Evolutionary conservation across 1,284 basidiomycete genomes (phyloP), one percentile per base, ranked within the genome.

Genomic region (Trametes hirsuta): DNA sequence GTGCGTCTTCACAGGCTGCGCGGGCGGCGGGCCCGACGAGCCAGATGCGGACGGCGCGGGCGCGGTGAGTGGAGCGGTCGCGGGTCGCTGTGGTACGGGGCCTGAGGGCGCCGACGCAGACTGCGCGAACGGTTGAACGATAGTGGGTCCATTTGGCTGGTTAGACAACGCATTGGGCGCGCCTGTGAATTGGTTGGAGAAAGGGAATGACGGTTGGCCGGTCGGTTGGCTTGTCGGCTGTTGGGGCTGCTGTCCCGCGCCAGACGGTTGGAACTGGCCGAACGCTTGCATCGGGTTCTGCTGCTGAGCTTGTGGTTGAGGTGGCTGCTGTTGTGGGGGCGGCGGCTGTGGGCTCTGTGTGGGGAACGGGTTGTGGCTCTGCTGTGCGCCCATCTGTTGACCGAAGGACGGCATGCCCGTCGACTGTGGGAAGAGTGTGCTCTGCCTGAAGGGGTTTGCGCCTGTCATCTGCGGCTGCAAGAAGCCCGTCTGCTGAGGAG

Each of bases 1-100:
- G 73, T 98, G 96, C 5, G 94, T 83, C 69, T 87, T 86, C n/a
- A 98, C 83, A 24, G 84, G 81, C 60, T 85, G 82, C 1, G 79
- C 76, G 5, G 77, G 68, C 12, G 84, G 79, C 8, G 81, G 79
- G 6, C 79, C 78, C 9, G 72, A 60, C 10, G 74, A 69, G 42
- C 25, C 50, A 39, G 50, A 58, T 53, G 54, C 63, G 51, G 46
- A 69, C 14, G 53, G 48, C 25, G 56, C 56, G 61, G 39, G 70
- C 55, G n/a, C 75, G 61, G 53, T 68, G 47, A 87, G 80, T 18
- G 88, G 90, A 11, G 90, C 88, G 3, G 90, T 91, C 0, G 84
- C 83, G 14, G 90, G 86, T 10, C 90, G 83, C 24, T 81, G 69
- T 35, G 85, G 86, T 4, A 57, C 55, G 2, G 58, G 34, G 1